Base-by-base conservation (phyloP, 306 rosid genomes). In the Vigna hirtella region DNA sequence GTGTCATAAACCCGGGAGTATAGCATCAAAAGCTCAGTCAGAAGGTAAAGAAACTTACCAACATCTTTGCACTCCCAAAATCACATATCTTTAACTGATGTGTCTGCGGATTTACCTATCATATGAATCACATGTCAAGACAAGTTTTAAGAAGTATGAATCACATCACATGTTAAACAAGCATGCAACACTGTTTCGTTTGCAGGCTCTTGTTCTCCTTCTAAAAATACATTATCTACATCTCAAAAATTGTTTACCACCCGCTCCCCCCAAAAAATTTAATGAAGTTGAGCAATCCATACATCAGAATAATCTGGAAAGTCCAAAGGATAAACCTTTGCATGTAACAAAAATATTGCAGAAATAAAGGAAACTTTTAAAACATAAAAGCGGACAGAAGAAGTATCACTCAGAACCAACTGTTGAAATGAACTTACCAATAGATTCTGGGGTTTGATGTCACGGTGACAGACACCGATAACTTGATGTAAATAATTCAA, bases 21-120 rank as follows among this genome's bases (percentile, higher is more conserved):
- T 56, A 43, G n/a, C 66, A 48, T 49, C 28, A 40, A 67, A 79
- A 45, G 50, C 7, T 55, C 24, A 15, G 26, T 32, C 50, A 17
- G 24, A 45, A 42, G 14, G 24, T 16, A 34, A 57, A 15, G 9
- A 3, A 66, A 81, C 94, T 12, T 87, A 94, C 98, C 96, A 94
- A 81, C 93, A 90, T 90, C 89, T 94, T 94, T 74, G 98, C 98
- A 67, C 98, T 94, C 82, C 98, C 98, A 84, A 94, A 92, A 88
- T 94, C 98, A 76, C 98, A 94, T 73, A 94, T 87, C 87, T 94
- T 94, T 52, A 94, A 89, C 83, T 90, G 97, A 89, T 90, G 96
- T 56, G 81, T 85, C 34, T 88, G 91, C 50, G 97, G 85, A 90
- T 92, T 92, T 72, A 92, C 97, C 97, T 92, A 89, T 58, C 66